phyloP scores from a whole-genome alignment of 2,329 filamentous ascomycete species.

The Gnomoniopsis smithogilvyi region DNA sequence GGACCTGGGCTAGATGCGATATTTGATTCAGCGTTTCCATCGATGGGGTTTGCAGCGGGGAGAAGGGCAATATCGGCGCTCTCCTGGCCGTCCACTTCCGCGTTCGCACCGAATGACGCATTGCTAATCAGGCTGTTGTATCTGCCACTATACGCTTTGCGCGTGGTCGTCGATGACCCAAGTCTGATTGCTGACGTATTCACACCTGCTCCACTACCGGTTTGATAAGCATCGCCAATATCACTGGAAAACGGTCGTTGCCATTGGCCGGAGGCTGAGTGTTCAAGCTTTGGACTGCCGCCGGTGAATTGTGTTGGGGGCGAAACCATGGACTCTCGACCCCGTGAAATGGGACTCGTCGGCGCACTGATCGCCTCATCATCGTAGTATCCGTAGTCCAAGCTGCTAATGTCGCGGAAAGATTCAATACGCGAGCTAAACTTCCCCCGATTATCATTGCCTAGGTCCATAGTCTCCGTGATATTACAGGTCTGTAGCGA shows the following conservation, averaged over 20 bases:
- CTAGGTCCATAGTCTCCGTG: neutral
- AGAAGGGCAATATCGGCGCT: conserved; percentile 38
- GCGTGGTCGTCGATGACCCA: conserved; percentile 36
- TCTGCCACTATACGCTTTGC: conserved; percentile 21
- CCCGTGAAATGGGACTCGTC: conserved; percentile 23
- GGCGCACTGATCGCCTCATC: conserved; percentile 33
- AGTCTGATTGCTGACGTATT: neutral
- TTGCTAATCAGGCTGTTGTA: neutral
- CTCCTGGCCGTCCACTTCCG: conserved; percentile 22
- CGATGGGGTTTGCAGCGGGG: conserved; percentile 37
- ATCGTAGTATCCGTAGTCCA: conserved; percentile 55
- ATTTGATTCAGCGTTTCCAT: neutral
- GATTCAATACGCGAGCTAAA: conserved; percentile 25
- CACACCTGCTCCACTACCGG: conserved; percentile 2
- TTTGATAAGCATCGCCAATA: conserved; percentile 20
- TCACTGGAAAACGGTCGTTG: neutral
- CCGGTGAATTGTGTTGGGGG: conserved; percentile 30
- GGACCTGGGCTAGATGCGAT: neutral
- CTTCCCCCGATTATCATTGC: neutral
- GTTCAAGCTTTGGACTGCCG: neutral
- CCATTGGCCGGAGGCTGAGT: neutral
- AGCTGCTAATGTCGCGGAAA: conserved; percentile 29
- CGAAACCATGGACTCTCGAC: conserved; percentile 37
- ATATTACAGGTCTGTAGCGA: neutral
- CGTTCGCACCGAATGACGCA: neutral